Base-by-base conservation (phyloP, 495 filamentous ascomycete species). In the Penicillium canescens region DNA sequence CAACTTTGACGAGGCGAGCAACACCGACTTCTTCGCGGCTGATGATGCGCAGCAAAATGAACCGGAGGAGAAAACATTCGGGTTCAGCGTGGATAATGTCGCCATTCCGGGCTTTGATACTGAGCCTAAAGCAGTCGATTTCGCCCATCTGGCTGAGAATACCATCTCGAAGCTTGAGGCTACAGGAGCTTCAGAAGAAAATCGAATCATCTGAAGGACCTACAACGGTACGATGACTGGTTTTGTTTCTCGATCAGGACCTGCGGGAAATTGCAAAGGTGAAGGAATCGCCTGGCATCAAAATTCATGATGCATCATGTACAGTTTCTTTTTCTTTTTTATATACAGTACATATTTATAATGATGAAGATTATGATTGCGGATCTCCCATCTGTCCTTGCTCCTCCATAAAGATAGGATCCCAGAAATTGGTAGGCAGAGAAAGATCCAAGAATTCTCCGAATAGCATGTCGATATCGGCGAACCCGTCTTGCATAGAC, bases 1-100 rank as follows among this genome's bases (percentile, higher is more conserved):
- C 56, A 78, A 78, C 47, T 77, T 77, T 40, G 76, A 78, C 20
- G 73, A 77, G 39, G 62, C 69, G 10, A 66, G 65, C 0, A 67
- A 63, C n/a, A 36, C 13, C n/a, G 75, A 77, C 9, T 63, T 74
- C 39, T 70, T 77, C 12, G 58, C 65, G 12, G 71, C 76, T 6
- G 67, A 73, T 11, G 33, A 41, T 10, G 34, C 33, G 50, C 38
- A 56, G 52, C 36, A 53, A 23, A n/a, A 50, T 13, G 45, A 21
- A 14, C 51, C 41, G 8, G 60, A 60, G 9, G 61, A 61, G 20
- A 63, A 58, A 43, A 51, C 58, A 42, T 56, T 54, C 43, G 60
- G 58, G 2, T 71, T 75, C 44, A 60, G 52, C 21, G 45, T 72
- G 43, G 57, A 61, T 26, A 61, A 61, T 13, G 50, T 68, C 16